These are phyloP conservation scores for Selenicereus undatus DNA, from an alignment of 148 eudicot genomes.

Conservation along the genomic window DNA sequence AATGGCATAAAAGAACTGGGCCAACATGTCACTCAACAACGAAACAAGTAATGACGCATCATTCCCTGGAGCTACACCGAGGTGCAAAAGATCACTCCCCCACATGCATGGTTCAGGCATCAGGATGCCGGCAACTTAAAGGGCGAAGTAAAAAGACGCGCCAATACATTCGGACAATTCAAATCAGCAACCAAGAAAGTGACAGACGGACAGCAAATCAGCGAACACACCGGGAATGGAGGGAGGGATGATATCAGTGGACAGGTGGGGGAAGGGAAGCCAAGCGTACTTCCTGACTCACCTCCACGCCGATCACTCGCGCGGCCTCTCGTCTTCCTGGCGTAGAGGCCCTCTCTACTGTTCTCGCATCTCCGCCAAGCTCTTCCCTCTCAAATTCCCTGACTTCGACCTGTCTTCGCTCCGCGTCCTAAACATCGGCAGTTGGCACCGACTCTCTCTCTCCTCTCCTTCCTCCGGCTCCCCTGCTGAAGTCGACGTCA, in stretches of 20 bases:
- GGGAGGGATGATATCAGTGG: slow-evolving; percentile 75
- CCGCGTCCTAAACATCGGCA: slow-evolving; percentile 45
- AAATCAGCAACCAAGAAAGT: background rate
- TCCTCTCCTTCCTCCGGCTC: slow-evolving; percentile 46
- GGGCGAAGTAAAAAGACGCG: too few relatives aligned
- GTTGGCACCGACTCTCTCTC: slow-evolving; percentile 49
- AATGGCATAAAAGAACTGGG: too few relatives aligned
- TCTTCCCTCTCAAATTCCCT: slow-evolving; percentile 65
- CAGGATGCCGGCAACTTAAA: too few relatives aligned
- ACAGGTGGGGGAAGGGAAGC: slow-evolving; percentile 57
- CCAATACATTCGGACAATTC: too few relatives aligned
- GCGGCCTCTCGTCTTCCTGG: slow-evolving; percentile 65
- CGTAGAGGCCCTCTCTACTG: slow-evolving; percentile 60
- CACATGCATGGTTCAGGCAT: too few relatives aligned
- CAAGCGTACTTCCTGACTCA: slow-evolving; percentile 78
- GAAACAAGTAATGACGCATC: too few relatives aligned
- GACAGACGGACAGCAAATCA: background rate
- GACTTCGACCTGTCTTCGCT: slow-evolving; percentile 51
- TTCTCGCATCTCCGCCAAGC: slow-evolving; percentile 63
- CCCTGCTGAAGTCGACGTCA: slow-evolving; percentile 24
- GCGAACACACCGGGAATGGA: slow-evolving; percentile 40
- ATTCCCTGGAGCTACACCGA: too few relatives aligned
- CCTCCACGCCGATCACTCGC: slow-evolving; percentile 77
- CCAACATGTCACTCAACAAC: too few relatives aligned
- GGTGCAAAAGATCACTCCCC: too few relatives aligned